Percentiles rank a stretch among this genome's conserved stretches.
Evolutionary conservation across 441 rosid genomes (phyloP).

Genomic region (Croton setiger): DNA sequence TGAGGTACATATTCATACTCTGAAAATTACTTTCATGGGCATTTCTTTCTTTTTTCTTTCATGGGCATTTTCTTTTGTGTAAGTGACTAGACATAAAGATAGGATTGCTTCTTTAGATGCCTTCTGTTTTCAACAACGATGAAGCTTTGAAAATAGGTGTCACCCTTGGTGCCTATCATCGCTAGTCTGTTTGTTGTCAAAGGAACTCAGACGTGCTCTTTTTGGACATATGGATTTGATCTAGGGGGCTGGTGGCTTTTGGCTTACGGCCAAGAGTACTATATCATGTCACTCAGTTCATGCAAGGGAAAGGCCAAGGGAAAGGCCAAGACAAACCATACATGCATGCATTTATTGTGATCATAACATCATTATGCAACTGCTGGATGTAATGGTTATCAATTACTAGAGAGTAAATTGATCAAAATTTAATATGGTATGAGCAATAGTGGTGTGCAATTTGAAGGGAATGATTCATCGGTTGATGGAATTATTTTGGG

Average conservation of each 20-base stretch:
- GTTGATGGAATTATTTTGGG: neutral
- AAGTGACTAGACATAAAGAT: neutral
- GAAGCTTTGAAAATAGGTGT: neutral
- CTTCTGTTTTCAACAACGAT: neutral
- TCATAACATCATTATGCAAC: neutral
- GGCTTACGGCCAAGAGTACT: neutral
- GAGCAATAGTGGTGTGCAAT: neutral
- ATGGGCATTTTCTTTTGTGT: neutral
- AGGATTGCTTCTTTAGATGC: neutral
- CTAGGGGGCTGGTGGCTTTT: neutral
- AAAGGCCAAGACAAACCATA: neutral
- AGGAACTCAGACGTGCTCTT: neutral
- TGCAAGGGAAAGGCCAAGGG: neutral
- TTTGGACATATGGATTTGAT: neutral
- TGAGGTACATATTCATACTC: constrained; percentile 36
- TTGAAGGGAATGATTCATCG: neutral
- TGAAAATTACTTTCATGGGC: neutral
- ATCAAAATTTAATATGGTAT: neutral
- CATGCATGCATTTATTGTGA: neutral
- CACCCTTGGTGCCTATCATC: neutral
- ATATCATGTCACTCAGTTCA: neutral
- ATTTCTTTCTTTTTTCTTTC: neutral
- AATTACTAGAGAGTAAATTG: neutral
- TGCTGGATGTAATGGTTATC: neutral
- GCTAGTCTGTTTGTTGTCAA: neutral